Evolutionary conservation across 441 rosid genomes (phyloP).

Genomic region (Breynia disticha): DNA sequence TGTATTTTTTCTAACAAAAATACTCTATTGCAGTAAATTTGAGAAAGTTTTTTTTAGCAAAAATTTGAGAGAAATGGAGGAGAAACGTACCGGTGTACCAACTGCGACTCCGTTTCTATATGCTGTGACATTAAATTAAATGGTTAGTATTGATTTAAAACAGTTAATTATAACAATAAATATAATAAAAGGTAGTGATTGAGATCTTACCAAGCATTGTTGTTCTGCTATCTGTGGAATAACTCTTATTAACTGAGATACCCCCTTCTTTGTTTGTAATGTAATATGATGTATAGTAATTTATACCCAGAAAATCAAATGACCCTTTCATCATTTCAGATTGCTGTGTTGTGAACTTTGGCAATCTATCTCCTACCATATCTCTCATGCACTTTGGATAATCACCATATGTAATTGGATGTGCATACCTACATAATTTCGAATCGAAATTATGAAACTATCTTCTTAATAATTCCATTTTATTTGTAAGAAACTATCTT

Average conservation of each 20-base stretch:
- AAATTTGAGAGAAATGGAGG: background rate
- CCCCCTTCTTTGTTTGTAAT: slow-evolving; percentile 13
- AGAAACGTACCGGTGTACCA: slow-evolving; percentile 19
- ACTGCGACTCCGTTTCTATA: slow-evolving; percentile 23
- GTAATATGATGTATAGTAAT: slow-evolving; percentile 34
- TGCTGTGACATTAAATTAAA: slow-evolving; percentile 12
- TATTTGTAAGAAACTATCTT: background rate
- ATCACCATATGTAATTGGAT: slow-evolving; percentile 30
- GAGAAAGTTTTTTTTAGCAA: too few relatives aligned
- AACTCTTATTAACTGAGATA: slow-evolving; percentile 16
- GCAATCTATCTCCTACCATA: slow-evolving; percentile 28
- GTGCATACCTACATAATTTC: slow-evolving; percentile 23
- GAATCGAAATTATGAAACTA: too few relatives aligned
- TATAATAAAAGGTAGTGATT: too few relatives aligned
- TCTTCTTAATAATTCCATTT: too few relatives aligned
- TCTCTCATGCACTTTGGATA: slow-evolving; percentile 32
- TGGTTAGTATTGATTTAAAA: too few relatives aligned
- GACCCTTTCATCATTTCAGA: slow-evolving; percentile 30
- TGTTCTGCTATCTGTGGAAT: slow-evolving; percentile 19
- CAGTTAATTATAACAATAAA: background rate
- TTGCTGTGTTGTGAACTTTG: slow-evolving; percentile 29
- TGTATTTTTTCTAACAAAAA: too few relatives aligned
- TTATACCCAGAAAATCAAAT: slow-evolving; percentile 37
- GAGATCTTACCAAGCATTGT: slow-evolving; percentile 17
- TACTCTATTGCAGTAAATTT: background rate